Evolutionary conservation across 495 filamentous ascomycete genomes (phyloP).

Genomic region (Neurospora sp.): DNA sequence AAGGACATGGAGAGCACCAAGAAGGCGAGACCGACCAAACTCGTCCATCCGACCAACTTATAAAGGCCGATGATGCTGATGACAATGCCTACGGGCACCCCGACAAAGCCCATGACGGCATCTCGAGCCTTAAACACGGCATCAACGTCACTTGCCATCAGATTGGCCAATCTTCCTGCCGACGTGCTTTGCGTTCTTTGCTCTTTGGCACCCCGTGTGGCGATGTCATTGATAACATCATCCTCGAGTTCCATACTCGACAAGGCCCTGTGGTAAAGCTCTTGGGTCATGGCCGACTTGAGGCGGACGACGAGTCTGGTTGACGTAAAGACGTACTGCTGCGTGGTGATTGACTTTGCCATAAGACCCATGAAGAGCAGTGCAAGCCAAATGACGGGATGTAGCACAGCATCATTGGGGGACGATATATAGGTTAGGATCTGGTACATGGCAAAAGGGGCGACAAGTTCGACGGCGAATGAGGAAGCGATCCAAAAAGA

Average conservation of each 20-base stretch:
- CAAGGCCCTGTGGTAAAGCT: constrained; percentile 42
- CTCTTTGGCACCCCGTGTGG: constrained; percentile 17
- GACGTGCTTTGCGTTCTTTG: constrained; percentile 26
- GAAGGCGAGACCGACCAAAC: constrained; percentile 31
- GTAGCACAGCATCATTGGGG: constrained; percentile 22
- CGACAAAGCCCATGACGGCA: constrained; percentile 27
- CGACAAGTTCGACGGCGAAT: constrained; percentile 29
- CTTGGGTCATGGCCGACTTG: constrained; percentile 38
- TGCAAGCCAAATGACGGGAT: constrained; percentile 35
- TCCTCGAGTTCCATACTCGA: constrained; percentile 34
- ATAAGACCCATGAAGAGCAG: constrained; percentile 36
- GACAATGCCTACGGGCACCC: constrained; percentile 26
- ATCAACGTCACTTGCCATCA: constrained; percentile 43
- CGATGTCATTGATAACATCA: constrained; percentile 26
- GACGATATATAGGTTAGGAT: constrained; percentile 31
- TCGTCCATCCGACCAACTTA: constrained; percentile 36
- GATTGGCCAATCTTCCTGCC: constrained; percentile 36
- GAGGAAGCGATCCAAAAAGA: constrained; percentile 22
- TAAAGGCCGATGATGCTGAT: constrained; percentile 33
- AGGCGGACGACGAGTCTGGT: constrained; percentile 37
- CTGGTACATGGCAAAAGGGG: constrained; percentile 36
- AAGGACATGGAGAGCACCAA: constrained; percentile 31
- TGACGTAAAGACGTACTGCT: constrained; percentile 40
- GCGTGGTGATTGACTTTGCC: constrained; percentile 30
- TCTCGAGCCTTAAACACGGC: constrained; percentile 34